These are phyloP conservation scores for Punica granatum DNA, from an alignment of 345 rosid genomes.

Conservation along the genomic window DNA sequence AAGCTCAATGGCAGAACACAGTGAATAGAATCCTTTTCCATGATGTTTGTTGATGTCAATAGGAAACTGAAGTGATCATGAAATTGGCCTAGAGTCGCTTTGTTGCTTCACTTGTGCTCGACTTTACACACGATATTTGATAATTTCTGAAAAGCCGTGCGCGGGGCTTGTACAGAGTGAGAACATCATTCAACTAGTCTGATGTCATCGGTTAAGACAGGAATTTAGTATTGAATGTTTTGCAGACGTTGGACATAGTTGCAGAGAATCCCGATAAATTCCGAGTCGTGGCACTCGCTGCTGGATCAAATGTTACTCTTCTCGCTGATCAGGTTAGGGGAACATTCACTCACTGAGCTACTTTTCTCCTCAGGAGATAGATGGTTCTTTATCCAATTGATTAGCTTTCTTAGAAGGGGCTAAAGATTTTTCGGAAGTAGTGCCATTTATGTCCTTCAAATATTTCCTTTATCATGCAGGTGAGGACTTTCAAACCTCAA, in stretches of 20 bases:
- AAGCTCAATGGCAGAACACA: neutral
- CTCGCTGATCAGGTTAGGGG: conserved; percentile 83
- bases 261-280: conserved; percentile 88
- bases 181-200: neutral
- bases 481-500: conserved; percentile 78
- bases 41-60: neutral
- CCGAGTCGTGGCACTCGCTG: conserved; percentile 86
- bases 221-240: conserved; percentile 1
- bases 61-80: neutral
- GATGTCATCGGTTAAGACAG: neutral
- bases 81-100: too few relatives aligned
- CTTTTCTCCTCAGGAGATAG: neutral
- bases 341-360: neutral
- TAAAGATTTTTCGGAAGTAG: neutral
- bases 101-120: neutral
- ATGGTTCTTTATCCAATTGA: neutral
- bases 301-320: conserved; percentile 92
- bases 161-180: neutral
- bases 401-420: neutral
- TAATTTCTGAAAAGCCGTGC: neutral
- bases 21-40: neutral
- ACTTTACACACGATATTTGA: neutral
- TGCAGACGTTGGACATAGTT: conserved; percentile 86
- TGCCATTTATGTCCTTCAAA: neutral
- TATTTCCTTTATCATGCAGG: conserved; percentile 35